A percentile compares a stretch with the other conserved stretches of the same genome.
Evolutionary conservation across 2,329 filamentous ascomycete genomes (phyloP).

Genomic region (Talaromyces sp.): DNA sequence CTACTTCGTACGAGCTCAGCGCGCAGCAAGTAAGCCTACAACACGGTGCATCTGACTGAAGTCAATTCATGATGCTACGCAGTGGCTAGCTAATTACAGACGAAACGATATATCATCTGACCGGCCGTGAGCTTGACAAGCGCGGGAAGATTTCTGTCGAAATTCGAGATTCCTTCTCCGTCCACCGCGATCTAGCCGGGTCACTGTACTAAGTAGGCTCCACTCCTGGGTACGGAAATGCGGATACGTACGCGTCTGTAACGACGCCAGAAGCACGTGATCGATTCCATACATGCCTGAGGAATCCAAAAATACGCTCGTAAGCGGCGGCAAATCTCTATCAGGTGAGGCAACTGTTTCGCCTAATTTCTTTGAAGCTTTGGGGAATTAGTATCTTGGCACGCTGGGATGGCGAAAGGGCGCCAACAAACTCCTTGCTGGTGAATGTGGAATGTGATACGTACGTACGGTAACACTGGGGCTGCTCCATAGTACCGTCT

Average conservation of each 20-base stretch:
- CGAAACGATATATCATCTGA: not conserved
- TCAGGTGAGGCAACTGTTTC: not conserved
- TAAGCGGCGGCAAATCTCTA: not conserved
- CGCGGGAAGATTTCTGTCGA: constrained; percentile 1
- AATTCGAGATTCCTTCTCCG: not conserved
- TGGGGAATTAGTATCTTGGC: not conserved
- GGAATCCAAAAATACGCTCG: not conserved
- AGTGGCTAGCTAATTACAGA: too few relatives aligned
- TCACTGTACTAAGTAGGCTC: not conserved
- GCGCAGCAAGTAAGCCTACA: not conserved
- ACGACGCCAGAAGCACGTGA: not conserved
- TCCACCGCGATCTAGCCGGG: not conserved
- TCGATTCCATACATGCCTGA: not conserved
- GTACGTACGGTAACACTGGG: not conserved
- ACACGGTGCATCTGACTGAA: not conserved
- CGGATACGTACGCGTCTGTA: not conserved
- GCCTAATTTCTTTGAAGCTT: not conserved
- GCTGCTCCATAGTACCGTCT: not conserved
- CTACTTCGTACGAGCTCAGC: not conserved
- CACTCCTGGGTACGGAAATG: not conserved
- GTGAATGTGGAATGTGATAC: not conserved
- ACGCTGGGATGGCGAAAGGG: not conserved
- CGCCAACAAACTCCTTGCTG: not conserved
- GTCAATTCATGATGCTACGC: not conserved
- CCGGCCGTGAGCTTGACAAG: not conserved